Evolutionary conservation across 352 stramenopile species (phyloP), one percentile per base, ranked within the genome.

Genomic region (Phytophthora syringae): DNA sequence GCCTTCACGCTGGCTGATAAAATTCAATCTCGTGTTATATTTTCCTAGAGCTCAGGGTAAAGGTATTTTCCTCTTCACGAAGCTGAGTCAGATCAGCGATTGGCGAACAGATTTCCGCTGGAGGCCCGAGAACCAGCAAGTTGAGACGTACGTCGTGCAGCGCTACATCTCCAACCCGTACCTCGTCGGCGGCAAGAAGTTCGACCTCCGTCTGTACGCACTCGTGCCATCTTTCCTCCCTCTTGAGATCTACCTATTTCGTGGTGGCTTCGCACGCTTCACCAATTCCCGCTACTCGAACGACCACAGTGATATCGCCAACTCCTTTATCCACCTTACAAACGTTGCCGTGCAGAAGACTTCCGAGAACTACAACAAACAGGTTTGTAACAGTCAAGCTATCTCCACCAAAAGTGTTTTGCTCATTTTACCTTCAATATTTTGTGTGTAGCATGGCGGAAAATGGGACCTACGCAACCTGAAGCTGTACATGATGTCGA

Each of bases 291-390:
- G 90, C n/a, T 98, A 96, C 76, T 95, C 84, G 22, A 94, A 92
- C 57, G 90, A 96, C 49, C 76, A 85, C 13, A 92, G 76, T 55
- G 87, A 96, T 65, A 96, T 98, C 21, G 88, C 88, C 34, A 98
- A 97, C 57, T 90, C 80, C 28, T 97, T 96, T 53, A 94, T 98
- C 52, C 94, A 98, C 77, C 86, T 98, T 12, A 98, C 94, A 5
- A 98, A 98, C 67, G 89, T 98, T 37, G 90, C 93, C 37, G 97
- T 98, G 51, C 94, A 98, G 70, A 98, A 98, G 75, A 98, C 90
- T 0, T 94, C 84, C 12, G 89, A 98, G 40, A 81, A 97, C 61
- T 98, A 98, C 84, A 96, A 98, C 79, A 96, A 95, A 52, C 72
- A 89, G 52, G 79, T 79, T 20, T 22, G 51, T 0, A 34, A 0